A percentile compares a stretch with the other conserved stretches of the same genome.
These are phyloP conservation scores for Debaryomyces robertsiae DNA, from an alignment of 1,139 yeast species.

Conservation along the genomic window DNA sequence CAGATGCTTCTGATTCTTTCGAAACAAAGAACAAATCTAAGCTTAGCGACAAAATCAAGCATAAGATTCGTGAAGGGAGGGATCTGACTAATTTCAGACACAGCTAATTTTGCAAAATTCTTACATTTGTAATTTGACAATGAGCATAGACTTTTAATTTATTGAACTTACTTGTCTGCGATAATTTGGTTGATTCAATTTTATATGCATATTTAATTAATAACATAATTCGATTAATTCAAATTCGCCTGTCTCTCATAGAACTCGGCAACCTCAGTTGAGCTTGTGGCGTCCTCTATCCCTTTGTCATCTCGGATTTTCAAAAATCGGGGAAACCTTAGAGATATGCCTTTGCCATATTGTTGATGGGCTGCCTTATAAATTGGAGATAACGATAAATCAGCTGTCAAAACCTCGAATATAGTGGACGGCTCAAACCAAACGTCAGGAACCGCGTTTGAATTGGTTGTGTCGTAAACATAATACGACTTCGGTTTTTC, in stretches of 20 bases:
- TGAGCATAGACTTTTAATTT: no score
- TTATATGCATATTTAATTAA: slow-evolving; percentile 4
- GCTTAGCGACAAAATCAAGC: slow-evolving; percentile 39
- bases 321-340: slow-evolving; percentile 88
- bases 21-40: slow-evolving; percentile 15
- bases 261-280: slow-evolving; percentile 88
- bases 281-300: slow-evolving; percentile 85
- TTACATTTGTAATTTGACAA: no score
- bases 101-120: no score
- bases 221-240: slow-evolving; percentile 13
- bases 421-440: slow-evolving; percentile 92
- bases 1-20: slow-evolving; percentile 9
- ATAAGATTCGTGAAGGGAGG: slow-evolving; percentile 38
- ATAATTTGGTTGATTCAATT: slow-evolving; percentile 3
- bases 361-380: slow-evolving; percentile 84
- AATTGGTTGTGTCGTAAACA: slow-evolving; percentile 62
- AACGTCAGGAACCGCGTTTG: slow-evolving; percentile 80
- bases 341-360: slow-evolving; percentile 84
- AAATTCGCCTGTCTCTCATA: slow-evolving; percentile 72
- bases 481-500: slow-evolving; percentile 68
- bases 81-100: slow-evolving; percentile 12
- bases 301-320: slow-evolving; percentile 86
- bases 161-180: no score
- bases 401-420: slow-evolving; percentile 95
- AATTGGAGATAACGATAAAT: slow-evolving; percentile 86